Evolutionary conservation across 768 basidiomycete species (phyloP), one percentile per base, ranked within the genome.

Genomic region (Botryobasidium botryosum): DNA sequence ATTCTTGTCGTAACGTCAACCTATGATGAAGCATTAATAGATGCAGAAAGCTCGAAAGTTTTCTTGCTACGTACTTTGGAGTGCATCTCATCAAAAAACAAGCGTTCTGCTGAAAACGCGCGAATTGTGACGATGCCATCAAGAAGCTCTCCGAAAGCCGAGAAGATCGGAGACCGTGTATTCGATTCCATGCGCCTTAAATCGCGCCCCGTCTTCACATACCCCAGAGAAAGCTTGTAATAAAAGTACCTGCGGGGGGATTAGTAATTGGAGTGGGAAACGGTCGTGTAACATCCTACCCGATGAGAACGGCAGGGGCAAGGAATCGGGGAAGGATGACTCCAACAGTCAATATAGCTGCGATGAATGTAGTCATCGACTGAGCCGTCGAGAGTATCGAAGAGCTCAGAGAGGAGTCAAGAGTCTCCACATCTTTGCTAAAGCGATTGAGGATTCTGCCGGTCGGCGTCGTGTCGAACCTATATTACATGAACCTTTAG

Each of bases 131-230:
- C 82, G 36, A 91, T 83, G 10, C 66, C 66, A 29, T 66, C 64
- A 13, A 66, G 58, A n/a, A 61, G 61, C 55, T 87, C 85, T 10
- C 74, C 73, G 51, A 86, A 88, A 45, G 78, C 80, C 5, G 79
- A 79, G 61, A 79, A 85, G 49, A 86, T 85, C 0, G 86, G 82
- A 0, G 80, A 83, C 10, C 84, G 69, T 1, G 79, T 74, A 53
- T 85, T 91, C 1, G 85, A 84, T 58, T 92, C 90, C 77, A 94
- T 85, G 17, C 90, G 71, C 47, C 86, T 71, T 17, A 92, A 63
- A 55, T 90, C 86, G 36, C 87, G 72, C 0, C 84, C 82, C 1
- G 82, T 83, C 53, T 75, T 76, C 24, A 63, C 50, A 51, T 59
- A 55, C 1, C 40, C 53, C 33, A 45, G 43, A 83, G 63, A 57